These are phyloP conservation scores for Aquilaria malaccensis DNA, from an alignment of 345 rosid species.

Conservation along the genomic window DNA sequence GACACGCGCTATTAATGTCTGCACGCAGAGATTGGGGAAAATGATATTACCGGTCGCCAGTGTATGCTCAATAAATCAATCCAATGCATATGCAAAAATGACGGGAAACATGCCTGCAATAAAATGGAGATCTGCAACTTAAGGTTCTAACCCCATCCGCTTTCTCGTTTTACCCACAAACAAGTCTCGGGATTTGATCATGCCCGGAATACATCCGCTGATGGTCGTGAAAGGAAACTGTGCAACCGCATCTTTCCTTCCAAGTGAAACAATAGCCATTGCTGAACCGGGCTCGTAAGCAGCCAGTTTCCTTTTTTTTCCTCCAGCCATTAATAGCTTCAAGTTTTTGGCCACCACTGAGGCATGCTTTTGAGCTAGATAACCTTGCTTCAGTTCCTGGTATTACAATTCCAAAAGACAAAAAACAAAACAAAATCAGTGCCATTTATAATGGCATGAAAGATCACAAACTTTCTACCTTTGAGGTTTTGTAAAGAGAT, in stretches of 20 bases:
- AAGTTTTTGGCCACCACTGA: slow-evolving; percentile 54
- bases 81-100: background rate
- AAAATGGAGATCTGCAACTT: slow-evolving; percentile 2
- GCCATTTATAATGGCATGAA: background rate
- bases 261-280: slow-evolving; percentile 58
- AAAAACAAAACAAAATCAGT: background rate
- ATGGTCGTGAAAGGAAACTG: slow-evolving; percentile 63
- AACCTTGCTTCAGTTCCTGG: slow-evolving; percentile 84
- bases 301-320: slow-evolving; percentile 45
- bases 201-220: slow-evolving; percentile 63
- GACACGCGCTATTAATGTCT: background rate
- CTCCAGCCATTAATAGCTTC: slow-evolving; percentile 52
- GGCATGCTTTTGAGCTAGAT: slow-evolving; percentile 64
- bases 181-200: slow-evolving; percentile 65
- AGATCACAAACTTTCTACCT: no score
- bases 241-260: slow-evolving; percentile 67
- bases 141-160: slow-evolving; percentile 38
- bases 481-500: no score
- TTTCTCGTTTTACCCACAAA: slow-evolving; percentile 76
- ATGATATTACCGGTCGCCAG: background rate
- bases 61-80: no score
- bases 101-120: slow-evolving; percentile 7
- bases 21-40: background rate
- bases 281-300: slow-evolving; percentile 37
- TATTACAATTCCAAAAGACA: background rate